Percentiles rank a stretch among this genome's conserved stretches.
Conservation (phyloP, 2,329 filamentous ascomycete species). For the Stylonectria norvegica region DNA sequence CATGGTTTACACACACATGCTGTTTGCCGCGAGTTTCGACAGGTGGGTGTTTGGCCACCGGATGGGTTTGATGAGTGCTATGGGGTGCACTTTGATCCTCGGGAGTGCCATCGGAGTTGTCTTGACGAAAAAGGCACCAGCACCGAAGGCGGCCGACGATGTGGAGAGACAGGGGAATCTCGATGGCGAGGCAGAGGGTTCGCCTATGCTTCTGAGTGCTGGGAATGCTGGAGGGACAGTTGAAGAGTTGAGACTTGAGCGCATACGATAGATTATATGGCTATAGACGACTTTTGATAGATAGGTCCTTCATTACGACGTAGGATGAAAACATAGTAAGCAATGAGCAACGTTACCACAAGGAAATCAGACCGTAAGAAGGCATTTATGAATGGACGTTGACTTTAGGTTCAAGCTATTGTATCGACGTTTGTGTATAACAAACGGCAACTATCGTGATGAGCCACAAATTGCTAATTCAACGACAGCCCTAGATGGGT, state of each 20-base stretch:
- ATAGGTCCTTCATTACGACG: too few species aligned
- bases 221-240: conserved; percentile 27
- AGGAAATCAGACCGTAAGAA: too few species aligned
- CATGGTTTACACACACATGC: conserved; percentile 58
- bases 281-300: too few species aligned
- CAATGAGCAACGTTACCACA: too few species aligned
- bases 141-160: conserved; percentile 28
- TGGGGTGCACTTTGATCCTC: conserved; percentile 51
- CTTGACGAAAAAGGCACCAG: conserved; percentile 40
- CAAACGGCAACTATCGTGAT: too few species aligned
- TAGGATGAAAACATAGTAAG: too few species aligned
- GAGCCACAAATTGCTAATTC: too few species aligned
- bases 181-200: conserved; percentile 33
- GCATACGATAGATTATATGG: too few species aligned
- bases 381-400: too few species aligned
- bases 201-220: conserved; percentile 39
- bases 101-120: conserved; percentile 52
- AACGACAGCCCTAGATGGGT: too few species aligned
- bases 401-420: too few species aligned
- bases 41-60: conserved; percentile 49
- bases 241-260: conserved; percentile 19
- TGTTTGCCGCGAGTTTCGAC: conserved; percentile 54
- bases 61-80: conserved; percentile 48
- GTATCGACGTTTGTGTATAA: too few species aligned
- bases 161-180: conserved; percentile 33